These are phyloP conservation scores for Alternaria dauci DNA, from an alignment of 2,329 filamentous ascomycete genomes.

Conservation along the genomic window DNA sequence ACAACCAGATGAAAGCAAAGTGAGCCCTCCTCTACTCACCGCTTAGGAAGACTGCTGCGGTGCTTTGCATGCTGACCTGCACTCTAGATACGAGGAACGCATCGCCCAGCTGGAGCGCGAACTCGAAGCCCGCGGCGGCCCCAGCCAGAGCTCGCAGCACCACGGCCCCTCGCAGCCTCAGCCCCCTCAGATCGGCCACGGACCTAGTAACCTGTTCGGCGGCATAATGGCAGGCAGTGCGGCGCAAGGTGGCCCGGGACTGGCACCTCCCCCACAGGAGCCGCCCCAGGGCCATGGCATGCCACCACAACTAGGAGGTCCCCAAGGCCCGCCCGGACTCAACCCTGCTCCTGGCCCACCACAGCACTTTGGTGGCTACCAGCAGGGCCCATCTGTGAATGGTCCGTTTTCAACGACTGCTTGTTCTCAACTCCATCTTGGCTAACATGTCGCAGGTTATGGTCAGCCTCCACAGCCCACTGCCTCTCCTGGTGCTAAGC, in stretches of 20 bases:
- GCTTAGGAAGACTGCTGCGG: neutral
- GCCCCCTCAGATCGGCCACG: slow-evolving; percentile 85
- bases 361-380: slow-evolving; percentile 75
- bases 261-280: slow-evolving; percentile 74
- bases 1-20: slow-evolving; percentile 90
- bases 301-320: slow-evolving; percentile 70
- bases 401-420: slow-evolving; percentile 55
- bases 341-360: slow-evolving; percentile 66
- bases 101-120: slow-evolving; percentile 86
- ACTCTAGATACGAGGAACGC: slow-evolving; percentile 89
- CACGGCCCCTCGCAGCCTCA: slow-evolving; percentile 82
- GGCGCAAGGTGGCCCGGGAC: slow-evolving; percentile 82
- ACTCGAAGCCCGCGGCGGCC: slow-evolving; percentile 75
- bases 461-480: slow-evolving; percentile 84
- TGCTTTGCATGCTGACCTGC: slow-evolving; percentile 18
- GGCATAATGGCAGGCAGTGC: slow-evolving; percentile 92
- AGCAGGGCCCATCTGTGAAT: slow-evolving; percentile 69
- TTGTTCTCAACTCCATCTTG: slow-evolving; percentile 5
- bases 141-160: slow-evolving; percentile 75
- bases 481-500: slow-evolving; percentile 84
- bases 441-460: slow-evolving; percentile 65
- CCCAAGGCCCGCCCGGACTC: slow-evolving; percentile 76
- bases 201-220: slow-evolving; percentile 88
- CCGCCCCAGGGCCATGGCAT: slow-evolving; percentile 66
- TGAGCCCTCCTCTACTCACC: slow-evolving; percentile 58